Conservation (phyloP, 768 basidiomycete species). For the Podaxis sp. region DNA sequence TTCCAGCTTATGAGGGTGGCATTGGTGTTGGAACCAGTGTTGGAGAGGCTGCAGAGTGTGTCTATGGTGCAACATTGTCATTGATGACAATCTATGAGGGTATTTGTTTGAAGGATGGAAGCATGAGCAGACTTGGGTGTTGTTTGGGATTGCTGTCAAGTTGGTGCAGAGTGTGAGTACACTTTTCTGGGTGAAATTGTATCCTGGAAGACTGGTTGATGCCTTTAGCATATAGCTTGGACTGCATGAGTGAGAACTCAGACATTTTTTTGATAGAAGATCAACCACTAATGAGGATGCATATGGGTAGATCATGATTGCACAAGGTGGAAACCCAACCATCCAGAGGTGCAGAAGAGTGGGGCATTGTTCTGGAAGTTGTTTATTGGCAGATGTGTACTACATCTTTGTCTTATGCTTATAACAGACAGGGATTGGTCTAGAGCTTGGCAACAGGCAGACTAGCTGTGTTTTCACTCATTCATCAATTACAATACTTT, state of each 20-base stretch:
- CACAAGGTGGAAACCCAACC: slow-evolving; percentile 63
- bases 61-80: slow-evolving; percentile 62
- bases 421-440: neutral
- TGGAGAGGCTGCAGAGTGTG: slow-evolving; percentile 72
- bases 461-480: slow-evolving; percentile 65
- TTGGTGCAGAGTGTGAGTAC: slow-evolving; percentile 64
- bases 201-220: slow-evolving; percentile 7
- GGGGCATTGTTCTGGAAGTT: slow-evolving; percentile 73
- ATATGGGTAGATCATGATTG: slow-evolving; percentile 60
- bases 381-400: slow-evolving; percentile 69
- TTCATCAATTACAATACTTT: slow-evolving; percentile 64
- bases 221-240: slow-evolving; percentile 48
- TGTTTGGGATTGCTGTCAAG: slow-evolving; percentile 65
- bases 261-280: neutral
- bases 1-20: slow-evolving; percentile 65
- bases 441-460: slow-evolving; percentile 73
- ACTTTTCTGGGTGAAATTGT: neutral
- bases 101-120: slow-evolving; percentile 63
- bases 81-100: slow-evolving; percentile 75
- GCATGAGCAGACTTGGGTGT: slow-evolving; percentile 66
- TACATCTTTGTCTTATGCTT: neutral
- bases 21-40: slow-evolving; percentile 62
- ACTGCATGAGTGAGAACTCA: slow-evolving; percentile 47
- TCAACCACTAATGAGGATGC: neutral
- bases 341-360: slow-evolving; percentile 68